Evolutionary conservation across 2,329 filamentous ascomycete genomes (phyloP).

Genomic region (Sphaerulina populicola): DNA sequence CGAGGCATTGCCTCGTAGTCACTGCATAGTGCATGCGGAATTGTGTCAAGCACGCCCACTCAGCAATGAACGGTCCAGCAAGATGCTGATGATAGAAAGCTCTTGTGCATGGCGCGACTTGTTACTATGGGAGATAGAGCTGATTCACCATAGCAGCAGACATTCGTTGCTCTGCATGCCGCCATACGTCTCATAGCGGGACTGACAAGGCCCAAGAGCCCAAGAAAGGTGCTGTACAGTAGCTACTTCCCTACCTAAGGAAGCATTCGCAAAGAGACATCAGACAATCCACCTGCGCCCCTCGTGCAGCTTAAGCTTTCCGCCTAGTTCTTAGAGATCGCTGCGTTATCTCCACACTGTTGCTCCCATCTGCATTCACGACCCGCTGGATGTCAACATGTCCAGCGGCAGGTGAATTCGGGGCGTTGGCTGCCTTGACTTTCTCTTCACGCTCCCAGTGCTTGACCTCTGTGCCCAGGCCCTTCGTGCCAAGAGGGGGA

Average conservation of each 20-base stretch:
- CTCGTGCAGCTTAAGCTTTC: conserved; percentile 15
- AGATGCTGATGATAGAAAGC: not conserved
- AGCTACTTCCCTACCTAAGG: not conserved
- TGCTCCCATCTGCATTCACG: conserved; percentile 15
- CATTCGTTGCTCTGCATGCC: not conserved
- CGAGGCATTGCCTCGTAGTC: too few species aligned
- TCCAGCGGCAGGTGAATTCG: conserved; percentile 2
- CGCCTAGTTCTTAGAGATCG: conserved; percentile 20
- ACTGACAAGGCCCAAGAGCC: not conserved
- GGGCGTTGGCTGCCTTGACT: conserved; percentile 6
- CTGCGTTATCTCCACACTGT: conserved; percentile 16
- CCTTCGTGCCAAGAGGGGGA: conserved; percentile 43
- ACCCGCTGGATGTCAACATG: conserved; percentile 13
- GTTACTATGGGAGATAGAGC: too few species aligned
- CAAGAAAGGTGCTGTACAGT: not conserved
- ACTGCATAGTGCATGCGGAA: not conserved
- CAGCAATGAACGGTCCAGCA: not conserved
- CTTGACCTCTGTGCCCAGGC: conserved; percentile 22
- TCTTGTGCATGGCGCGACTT: too few species aligned
- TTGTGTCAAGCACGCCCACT: too few species aligned
- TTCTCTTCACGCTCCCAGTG: conserved; percentile 25
- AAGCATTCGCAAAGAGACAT: not conserved
- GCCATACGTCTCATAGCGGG: not conserved
- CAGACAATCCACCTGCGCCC: not conserved
- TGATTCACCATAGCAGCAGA: not conserved